Conservation (phyloP, 2,329 filamentous ascomycete genomes). For the Lithohypha guttulata region DNA sequence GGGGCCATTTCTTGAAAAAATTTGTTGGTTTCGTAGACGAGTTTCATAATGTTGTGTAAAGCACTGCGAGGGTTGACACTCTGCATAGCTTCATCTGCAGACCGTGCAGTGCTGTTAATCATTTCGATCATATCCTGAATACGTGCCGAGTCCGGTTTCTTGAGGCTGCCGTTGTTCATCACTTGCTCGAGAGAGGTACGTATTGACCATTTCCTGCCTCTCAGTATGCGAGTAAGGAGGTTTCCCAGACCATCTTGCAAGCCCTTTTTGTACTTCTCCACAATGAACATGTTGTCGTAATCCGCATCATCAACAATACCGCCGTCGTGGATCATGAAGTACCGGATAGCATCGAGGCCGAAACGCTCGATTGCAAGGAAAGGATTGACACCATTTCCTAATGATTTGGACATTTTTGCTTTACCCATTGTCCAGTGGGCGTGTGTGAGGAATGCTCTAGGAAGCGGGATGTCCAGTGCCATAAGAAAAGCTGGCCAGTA, state of each 20-base stretch:
- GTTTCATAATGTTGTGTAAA: conserved; percentile 52
- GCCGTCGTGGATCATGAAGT: conserved; percentile 74
- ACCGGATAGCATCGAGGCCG: conserved; percentile 77
- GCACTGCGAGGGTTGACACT: conserved; percentile 54
- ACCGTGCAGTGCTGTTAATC: conserved; percentile 25
- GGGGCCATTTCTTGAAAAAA: conserved; percentile 56
- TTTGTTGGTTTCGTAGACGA: conserved; percentile 49
- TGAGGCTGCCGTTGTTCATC: conserved; percentile 23
- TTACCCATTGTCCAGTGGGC: conserved; percentile 90
- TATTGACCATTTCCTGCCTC: conserved; percentile 59
- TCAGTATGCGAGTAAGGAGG: conserved; percentile 58
- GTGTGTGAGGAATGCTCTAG: conserved; percentile 73
- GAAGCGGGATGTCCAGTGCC: conserved; percentile 68
- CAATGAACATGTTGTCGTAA: conserved; percentile 71
- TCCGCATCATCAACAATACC: conserved; percentile 67
- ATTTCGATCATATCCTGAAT: conserved; percentile 27
- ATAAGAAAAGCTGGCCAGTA: conserved; percentile 97
- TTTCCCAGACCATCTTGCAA: conserved; percentile 74
- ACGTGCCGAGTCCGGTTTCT: conserved; percentile 26
- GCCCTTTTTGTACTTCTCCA: conserved; percentile 65
- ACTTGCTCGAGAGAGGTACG: conserved; percentile 43
- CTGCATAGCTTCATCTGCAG: conserved; percentile 49
- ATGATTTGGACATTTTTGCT: conserved; percentile 93
- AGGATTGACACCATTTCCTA: conserved; percentile 89
- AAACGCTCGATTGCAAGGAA: conserved; percentile 84